Conservation (phyloP, 768 basidiomycete species). For the Termitomyces sp. region DNA sequence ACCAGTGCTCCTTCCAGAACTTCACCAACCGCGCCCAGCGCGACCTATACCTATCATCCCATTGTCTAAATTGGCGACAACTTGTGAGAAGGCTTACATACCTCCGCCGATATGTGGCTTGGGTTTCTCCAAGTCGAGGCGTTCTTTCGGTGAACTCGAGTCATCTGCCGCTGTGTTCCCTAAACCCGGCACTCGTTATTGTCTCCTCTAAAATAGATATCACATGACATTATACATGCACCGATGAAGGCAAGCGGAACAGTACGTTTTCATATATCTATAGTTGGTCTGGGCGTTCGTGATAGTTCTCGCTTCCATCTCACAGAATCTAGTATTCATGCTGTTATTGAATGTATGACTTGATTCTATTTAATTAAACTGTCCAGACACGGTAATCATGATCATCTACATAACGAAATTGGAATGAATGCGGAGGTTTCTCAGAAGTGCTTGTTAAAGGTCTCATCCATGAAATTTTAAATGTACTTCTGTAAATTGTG, state of each 20-base stretch:
- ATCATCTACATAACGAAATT: neutral
- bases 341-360: neutral
- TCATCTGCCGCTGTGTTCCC: constrained; percentile 7
- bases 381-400: neutral
- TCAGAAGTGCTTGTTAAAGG: neutral
- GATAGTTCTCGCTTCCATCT: neutral
- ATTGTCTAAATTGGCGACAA: constrained; percentile 35
- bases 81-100: constrained; percentile 25
- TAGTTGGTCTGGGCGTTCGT: constrained; percentile 1
- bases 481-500: neutral
- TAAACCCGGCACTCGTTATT: constrained; percentile 14
- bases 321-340: constrained; percentile 2
- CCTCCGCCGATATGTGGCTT: neutral
- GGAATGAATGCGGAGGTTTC: neutral
- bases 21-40: constrained; percentile 43
- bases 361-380: neutral
- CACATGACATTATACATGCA: neutral
- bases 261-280: neutral
- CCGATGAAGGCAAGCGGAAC: neutral
- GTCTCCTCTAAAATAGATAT: neutral
- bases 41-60: constrained; percentile 41
- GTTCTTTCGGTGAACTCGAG: neutral
- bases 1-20: constrained; percentile 15
- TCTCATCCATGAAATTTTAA: neutral
- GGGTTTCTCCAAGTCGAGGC: neutral